Evolutionary conservation across 495 filamentous ascomycete species (phyloP).

Genomic region (Pseudevernia furfuracea): DNA sequence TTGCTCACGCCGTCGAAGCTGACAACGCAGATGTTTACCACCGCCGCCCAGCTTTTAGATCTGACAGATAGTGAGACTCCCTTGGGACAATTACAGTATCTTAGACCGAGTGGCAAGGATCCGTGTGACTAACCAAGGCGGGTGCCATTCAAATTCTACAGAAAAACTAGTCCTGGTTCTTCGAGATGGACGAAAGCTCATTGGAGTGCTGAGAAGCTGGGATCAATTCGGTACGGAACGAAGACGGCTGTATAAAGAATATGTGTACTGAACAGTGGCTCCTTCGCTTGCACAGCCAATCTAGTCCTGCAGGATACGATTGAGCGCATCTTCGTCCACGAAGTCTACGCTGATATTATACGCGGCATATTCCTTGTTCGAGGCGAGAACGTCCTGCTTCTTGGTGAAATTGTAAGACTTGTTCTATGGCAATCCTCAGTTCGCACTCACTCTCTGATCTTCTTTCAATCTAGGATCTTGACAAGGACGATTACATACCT

Average conservation of each 20-base stretch:
- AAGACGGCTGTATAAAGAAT: neutral
- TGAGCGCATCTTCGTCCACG: constrained; percentile 69
- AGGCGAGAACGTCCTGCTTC: constrained; percentile 84
- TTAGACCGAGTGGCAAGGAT: neutral
- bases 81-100: neutral
- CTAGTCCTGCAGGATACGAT: constrained; percentile 85
- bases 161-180: constrained; percentile 89
- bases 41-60: constrained; percentile 87
- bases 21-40: constrained; percentile 94
- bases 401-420: constrained; percentile 75
- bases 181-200: constrained; percentile 86
- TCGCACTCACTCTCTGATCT: constrained; percentile 1
- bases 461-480: constrained; percentile 56
- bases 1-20: constrained; percentile 36
- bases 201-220: constrained; percentile 90
- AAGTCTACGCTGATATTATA: constrained; percentile 70
- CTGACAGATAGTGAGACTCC: constrained; percentile 81
- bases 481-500: constrained; percentile 85
- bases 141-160: constrained; percentile 33
- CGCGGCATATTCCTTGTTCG: constrained; percentile 82
- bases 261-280: neutral
- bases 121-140: constrained; percentile 11
- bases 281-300: constrained; percentile 56
- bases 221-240: constrained; percentile 80
- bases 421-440: neutral